Conservation (phyloP, 1,284 basidiomycete species). For the Schizopora paradoxa region DNA sequence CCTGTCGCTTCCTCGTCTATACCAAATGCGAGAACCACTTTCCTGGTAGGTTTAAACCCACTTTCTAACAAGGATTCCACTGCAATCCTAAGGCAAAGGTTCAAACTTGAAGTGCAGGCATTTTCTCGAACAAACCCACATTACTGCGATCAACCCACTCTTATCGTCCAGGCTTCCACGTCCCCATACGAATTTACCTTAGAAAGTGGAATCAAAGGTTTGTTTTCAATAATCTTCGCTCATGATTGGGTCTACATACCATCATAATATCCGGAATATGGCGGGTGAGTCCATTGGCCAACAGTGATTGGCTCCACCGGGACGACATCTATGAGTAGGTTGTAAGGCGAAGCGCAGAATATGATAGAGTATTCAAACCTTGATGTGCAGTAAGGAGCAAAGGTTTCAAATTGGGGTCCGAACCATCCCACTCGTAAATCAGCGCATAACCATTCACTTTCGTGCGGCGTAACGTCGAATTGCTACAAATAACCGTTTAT, state of each 20-base stretch:
- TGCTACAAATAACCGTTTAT: conserved; percentile 3
- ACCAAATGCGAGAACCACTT: conserved; percentile 60
- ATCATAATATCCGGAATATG: conserved; percentile 40
- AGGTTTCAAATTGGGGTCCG: conserved; percentile 57
- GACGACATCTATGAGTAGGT: conserved; percentile 32
- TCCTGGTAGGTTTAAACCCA: conserved; percentile 47
- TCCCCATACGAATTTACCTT: conserved; percentile 56
- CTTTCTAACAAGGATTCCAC: conserved; percentile 49
- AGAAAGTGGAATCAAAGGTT: background rate
- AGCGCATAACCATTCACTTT: conserved; percentile 54
- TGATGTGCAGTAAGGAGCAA: conserved; percentile 67
- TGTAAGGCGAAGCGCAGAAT: background rate
- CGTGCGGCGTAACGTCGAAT: conserved; percentile 5
- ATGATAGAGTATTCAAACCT: conserved; percentile 34
- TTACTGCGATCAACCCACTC: conserved; percentile 48
- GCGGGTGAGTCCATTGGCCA: conserved; percentile 38
- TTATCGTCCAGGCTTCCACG: conserved; percentile 63
- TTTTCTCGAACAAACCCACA: conserved; percentile 33
- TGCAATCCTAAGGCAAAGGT: conserved; percentile 33
- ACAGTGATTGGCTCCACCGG: conserved; percentile 37
- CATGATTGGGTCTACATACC: conserved; percentile 19
- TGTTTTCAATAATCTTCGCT: background rate
- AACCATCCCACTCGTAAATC: conserved; percentile 64
- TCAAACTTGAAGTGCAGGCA: background rate
- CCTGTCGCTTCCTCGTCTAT: conserved; percentile 67